Conservation (phyloP, 768 basidiomycete species). For the Collybia sordida region DNA sequence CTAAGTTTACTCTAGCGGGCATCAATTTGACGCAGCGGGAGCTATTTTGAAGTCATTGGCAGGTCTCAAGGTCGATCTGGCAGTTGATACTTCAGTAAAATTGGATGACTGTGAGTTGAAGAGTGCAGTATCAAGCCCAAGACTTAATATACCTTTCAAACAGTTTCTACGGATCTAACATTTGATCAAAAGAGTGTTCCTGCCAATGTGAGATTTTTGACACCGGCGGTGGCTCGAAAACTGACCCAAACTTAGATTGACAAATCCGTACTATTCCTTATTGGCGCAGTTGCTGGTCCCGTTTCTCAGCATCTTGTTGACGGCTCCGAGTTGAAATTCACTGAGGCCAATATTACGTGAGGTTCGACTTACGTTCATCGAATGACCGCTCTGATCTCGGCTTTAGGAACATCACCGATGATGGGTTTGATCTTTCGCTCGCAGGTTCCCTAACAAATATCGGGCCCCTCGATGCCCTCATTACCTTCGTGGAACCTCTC, state of each 20-base stretch:
- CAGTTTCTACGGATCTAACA: conserved; percentile 54
- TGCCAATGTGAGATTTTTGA: conserved; percentile 40
- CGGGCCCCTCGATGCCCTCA: conserved; percentile 69
- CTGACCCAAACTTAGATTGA: conserved; percentile 46
- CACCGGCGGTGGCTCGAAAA: background rate
- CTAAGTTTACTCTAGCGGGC: conserved; percentile 41
- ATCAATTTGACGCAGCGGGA: conserved; percentile 59
- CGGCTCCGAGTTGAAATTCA: conserved; percentile 52
- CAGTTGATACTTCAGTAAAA: conserved; percentile 50
- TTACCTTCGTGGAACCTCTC: conserved; percentile 64
- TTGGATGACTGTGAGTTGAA: conserved; percentile 62
- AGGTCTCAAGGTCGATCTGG: conserved; percentile 57
- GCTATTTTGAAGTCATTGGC: conserved; percentile 66
- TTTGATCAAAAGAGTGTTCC: conserved; percentile 60
- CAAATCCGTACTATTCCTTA: conserved; percentile 59
- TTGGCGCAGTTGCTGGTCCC: conserved; percentile 70
- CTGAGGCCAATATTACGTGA: conserved; percentile 57
- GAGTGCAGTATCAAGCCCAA: background rate
- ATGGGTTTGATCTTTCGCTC: conserved; percentile 63
- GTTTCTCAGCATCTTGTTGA: conserved; percentile 66
- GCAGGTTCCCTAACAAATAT: conserved; percentile 59
- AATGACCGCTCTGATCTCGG: background rate
- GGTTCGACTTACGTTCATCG: conserved; percentile 10
- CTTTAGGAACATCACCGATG: conserved; percentile 49
- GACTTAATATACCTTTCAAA: background rate